Evolutionary conservation across 2,329 filamentous ascomycete species (phyloP).

Genomic region (Fusarium ambrosium): DNA sequence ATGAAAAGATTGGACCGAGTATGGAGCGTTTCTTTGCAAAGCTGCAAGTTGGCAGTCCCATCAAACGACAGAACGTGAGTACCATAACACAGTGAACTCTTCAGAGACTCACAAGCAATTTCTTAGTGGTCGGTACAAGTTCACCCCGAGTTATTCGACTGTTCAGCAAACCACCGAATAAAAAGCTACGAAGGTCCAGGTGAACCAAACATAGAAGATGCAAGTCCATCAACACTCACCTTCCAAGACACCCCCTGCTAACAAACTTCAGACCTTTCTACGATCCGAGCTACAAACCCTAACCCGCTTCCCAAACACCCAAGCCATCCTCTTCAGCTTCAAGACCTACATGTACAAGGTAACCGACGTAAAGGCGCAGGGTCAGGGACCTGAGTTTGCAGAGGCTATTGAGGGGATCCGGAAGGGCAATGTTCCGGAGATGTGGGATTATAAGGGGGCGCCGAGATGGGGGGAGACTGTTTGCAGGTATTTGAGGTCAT

Average conservation of each 20-base stretch:
- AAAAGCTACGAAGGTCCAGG: conserved; percentile 8
- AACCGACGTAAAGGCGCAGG: conserved; percentile 27
- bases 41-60: conserved; percentile 62
- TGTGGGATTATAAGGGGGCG: conserved; percentile 41
- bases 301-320: conserved; percentile 32
- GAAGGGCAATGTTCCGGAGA: conserved; percentile 36
- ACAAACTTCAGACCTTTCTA: conserved; percentile 29
- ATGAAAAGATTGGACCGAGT: conserved; percentile 66
- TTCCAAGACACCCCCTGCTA: background rate
- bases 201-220: conserved; percentile 24
- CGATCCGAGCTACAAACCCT: conserved; percentile 36
- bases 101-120: background rate
- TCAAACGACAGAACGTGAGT: conserved; percentile 64
- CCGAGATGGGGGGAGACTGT: conserved; percentile 30
- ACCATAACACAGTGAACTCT: fast-evolving
- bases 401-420: conserved; percentile 34
- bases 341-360: conserved; percentile 40
- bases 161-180: conserved; percentile 18
- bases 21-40: conserved; percentile 68
- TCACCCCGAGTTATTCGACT: conserved; percentile 38
- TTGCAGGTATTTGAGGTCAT: conserved; percentile 30
- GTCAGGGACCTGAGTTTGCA: conserved; percentile 31
- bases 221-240: background rate
- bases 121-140: conserved; percentile 42
- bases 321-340: conserved; percentile 33